Conservation (phyloP, 2,329 filamentous ascomycete genomes). For the Tolypocladium tundrense region DNA sequence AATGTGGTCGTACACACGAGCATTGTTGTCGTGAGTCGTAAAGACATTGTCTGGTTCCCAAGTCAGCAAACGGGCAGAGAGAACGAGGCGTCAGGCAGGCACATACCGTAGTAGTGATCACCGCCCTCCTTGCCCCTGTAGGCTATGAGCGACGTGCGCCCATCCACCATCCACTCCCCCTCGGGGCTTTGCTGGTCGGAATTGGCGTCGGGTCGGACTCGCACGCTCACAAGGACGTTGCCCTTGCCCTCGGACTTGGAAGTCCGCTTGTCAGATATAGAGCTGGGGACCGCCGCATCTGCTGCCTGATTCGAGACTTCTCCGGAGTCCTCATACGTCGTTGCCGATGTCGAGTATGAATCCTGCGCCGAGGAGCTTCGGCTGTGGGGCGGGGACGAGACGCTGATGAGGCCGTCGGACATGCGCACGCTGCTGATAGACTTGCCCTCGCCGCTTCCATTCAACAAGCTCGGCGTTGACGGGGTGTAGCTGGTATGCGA, state of each 20-base stretch:
- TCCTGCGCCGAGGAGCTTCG: conserved; percentile 86
- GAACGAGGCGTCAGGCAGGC: background rate
- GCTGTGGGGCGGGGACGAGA: conserved; percentile 78
- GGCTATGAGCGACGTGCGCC: conserved; percentile 68
- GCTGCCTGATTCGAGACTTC: conserved; percentile 35
- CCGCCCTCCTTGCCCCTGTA: conserved; percentile 85
- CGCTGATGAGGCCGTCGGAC: conserved; percentile 65
- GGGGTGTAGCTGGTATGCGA: conserved; percentile 36
- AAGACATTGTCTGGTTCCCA: conserved; percentile 78
- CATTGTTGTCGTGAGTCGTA: conserved; percentile 84
- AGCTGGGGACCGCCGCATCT: conserved; percentile 19
- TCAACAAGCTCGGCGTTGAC: conserved; percentile 63
- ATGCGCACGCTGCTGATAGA: conserved; percentile 57
- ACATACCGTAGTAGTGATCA: conserved; percentile 81
- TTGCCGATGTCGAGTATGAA: conserved; percentile 83
- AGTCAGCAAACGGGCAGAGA: conserved; percentile 8
- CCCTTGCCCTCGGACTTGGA: conserved; percentile 69
- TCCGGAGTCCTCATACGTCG: conserved; percentile 71
- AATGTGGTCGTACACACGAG: conserved; percentile 85
- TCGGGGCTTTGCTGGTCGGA: conserved; percentile 53
- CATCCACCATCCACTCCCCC: conserved; percentile 87
- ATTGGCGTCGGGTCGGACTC: conserved; percentile 74
- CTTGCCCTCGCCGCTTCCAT: conserved; percentile 68
- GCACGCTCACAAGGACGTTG: conserved; percentile 91
- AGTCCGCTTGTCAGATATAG: conserved; percentile 30